These are phyloP conservation scores for Myxozyma neotropica DNA, from an alignment of 805 yeast genomes.

Conservation along the genomic window DNA sequence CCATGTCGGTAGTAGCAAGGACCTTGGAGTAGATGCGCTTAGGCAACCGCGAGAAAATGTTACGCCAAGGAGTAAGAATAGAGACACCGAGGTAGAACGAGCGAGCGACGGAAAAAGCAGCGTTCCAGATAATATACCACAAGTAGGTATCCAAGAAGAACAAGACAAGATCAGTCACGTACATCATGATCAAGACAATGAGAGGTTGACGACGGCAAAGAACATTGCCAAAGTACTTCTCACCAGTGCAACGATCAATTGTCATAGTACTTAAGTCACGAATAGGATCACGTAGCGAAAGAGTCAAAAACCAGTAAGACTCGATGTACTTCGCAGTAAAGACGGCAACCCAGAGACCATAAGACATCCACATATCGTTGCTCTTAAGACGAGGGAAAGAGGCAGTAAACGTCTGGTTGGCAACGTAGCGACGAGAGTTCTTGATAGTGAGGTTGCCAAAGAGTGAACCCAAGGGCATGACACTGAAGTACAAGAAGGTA, in stretches of 20 bases:
- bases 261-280: constrained; percentile 79
- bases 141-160: constrained; percentile 98
- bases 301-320: constrained; percentile 88
- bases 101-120: constrained; percentile 94
- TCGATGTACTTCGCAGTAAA: constrained; percentile 87
- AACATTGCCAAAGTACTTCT: constrained; percentile 75
- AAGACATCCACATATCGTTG: constrained; percentile 94
- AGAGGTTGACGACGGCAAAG: constrained; percentile 86
- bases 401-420: constrained; percentile 96
- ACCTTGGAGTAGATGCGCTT: constrained; percentile 98
- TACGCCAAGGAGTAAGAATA: constrained; percentile 99
- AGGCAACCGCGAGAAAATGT: constrained; percentile 95
- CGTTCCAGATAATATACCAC: constrained; percentile 97
- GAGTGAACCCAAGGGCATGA: constrained; percentile 96
- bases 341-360: constrained; percentile 84
- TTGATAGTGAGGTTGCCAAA: constrained; percentile 91
- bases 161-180: constrained; percentile 85
- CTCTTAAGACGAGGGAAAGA: constrained; percentile 79
- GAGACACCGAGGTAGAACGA: constrained; percentile 99
- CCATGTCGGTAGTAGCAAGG: constrained; percentile 98
- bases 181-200: constrained; percentile 90
- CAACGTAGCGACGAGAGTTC: constrained; percentile 81
- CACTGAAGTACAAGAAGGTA: constrained; percentile 80
- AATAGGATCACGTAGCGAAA: constrained; percentile 92
- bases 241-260: constrained; percentile 92